phyloP scores from a whole-genome alignment of 179 eudicot species.

The Spinacia oleracea region DNA sequence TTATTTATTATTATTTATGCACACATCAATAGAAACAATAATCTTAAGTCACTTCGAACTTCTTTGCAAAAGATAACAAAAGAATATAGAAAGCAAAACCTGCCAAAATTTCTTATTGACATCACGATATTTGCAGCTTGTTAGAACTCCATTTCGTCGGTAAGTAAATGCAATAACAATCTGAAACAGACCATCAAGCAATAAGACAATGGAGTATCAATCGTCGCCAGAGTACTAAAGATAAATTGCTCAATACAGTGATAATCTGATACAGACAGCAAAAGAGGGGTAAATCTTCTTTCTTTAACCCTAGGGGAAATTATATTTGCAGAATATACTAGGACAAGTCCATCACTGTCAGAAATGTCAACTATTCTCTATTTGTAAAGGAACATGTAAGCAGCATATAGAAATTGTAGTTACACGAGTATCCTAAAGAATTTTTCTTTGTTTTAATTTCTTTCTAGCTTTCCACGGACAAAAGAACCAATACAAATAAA shows the following conservation, averaged over 20 bases:
- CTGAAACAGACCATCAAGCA: conserved; percentile 44
- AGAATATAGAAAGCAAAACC: conserved; percentile 41
- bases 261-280: not conserved
- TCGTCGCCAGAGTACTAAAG: not conserved
- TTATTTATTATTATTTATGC: not conserved
- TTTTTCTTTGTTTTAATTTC: no score
- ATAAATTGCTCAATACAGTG: not conserved
- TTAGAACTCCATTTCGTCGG: conserved; percentile 57
- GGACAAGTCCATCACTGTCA: not conserved
- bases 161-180: conserved; percentile 82
- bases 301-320: not conserved
- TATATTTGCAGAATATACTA: not conserved
- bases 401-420: not conserved
- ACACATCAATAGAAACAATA: not conserved
- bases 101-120: conserved; percentile 81
- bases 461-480: not conserved
- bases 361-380: no score
- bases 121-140: conserved; percentile 87
- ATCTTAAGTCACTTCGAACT: not conserved
- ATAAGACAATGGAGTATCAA: conserved; percentile 27
- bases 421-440: not conserved
- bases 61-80: conserved; percentile 9
- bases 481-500: not conserved
- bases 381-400: not conserved
- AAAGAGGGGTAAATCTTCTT: not conserved